Evolutionary conservation across 2,329 filamentous ascomycete species (phyloP), one percentile per base, ranked within the genome.

Genomic region (Colletotrichum spaethianum): DNA sequence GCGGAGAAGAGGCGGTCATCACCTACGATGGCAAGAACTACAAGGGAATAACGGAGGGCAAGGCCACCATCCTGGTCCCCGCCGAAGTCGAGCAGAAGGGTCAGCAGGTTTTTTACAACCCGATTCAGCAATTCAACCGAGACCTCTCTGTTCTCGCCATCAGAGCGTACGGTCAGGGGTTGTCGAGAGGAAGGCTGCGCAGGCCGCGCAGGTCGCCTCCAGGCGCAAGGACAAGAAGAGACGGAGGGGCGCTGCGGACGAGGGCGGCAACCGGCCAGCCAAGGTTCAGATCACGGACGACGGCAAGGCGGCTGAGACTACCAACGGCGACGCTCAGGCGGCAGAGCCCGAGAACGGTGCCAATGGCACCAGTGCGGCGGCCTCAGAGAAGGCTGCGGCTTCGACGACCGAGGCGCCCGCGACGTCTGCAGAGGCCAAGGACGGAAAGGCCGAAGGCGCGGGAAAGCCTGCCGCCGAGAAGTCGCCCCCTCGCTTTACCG

Each of bases 71-170:
- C 55, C 79, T 90, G 53, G 86, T 88, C 23, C 89, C 87, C 11
- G 83, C 85, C 56, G 82, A 83, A 8, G 80, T 82, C 28, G 77
- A 76, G 75, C 84, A 81, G 76, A 80, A 80, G 8, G 82, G 86
- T 68, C 88, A 90, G 76, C 93, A 96, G 77, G 97, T 99, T 67
- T 99, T 99, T 80, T 99, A 99, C 88, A 99, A 99, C 77, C 96
- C 96, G 0, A 98, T 99, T 66, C 96, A 99, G 80, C 96, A 99
- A 80, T 99, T 98, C 87, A 99, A 99, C 82, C 93, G 97, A 57
- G 96, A 99, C 80, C 83, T 99, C 75, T 98, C 94, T 73, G 94
- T 98, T 33, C 88, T 99, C 18, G 94, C 94, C 0, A 98, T 99
- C 81, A 94, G 94, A 78, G 93, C 93, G 0, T 98, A 96, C 80